Percentiles rank a stretch among this genome's conserved stretches.
phyloP scores from a whole-genome alignment of 768 basidiomycete species.

The Tricholoma saponaceum region DNA sequence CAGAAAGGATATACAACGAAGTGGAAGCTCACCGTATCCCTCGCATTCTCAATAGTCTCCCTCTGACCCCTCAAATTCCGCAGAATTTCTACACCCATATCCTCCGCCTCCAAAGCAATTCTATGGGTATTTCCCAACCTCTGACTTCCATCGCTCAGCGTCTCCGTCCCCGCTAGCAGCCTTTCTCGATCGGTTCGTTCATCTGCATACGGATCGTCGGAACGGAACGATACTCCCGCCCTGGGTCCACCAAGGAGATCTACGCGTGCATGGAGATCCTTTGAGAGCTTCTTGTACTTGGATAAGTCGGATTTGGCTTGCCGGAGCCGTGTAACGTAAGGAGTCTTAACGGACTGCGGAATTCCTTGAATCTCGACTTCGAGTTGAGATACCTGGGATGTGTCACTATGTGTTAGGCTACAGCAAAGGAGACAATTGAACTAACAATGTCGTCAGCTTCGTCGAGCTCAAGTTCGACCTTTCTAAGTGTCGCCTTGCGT shows the following conservation, averaged over 20 bases:
- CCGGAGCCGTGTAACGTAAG: slow-evolving; percentile 64
- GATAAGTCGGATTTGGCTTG: slow-evolving; percentile 68
- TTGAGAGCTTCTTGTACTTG: slow-evolving; percentile 72
- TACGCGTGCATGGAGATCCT: slow-evolving; percentile 66
- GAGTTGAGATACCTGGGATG: slow-evolving; percentile 80
- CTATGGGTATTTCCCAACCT: slow-evolving; percentile 77
- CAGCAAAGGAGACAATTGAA: neutral
- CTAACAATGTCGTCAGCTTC: slow-evolving; percentile 92
- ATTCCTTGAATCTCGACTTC: slow-evolving; percentile 92
- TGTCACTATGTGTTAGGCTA: neutral
- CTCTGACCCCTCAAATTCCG: slow-evolving; percentile 75
- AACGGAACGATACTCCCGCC: slow-evolving; percentile 19
- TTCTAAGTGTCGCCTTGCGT: slow-evolving; percentile 71
- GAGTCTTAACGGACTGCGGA: slow-evolving; percentile 72
- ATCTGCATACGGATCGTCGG: slow-evolving; percentile 70
- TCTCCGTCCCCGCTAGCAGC: slow-evolving; percentile 66
- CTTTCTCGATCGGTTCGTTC: slow-evolving; percentile 63
- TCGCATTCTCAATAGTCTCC: slow-evolving; percentile 86
- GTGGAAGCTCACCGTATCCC: slow-evolving; percentile 60
- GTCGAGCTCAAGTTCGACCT: slow-evolving; percentile 86
- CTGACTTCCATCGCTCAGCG: slow-evolving; percentile 69
- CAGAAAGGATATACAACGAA: neutral
- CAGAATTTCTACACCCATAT: slow-evolving; percentile 86
- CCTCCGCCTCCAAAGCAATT: slow-evolving; percentile 90
- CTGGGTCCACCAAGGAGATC: slow-evolving; percentile 47